Percentiles rank a stretch among this genome's conserved stretches.
phyloP scores from a whole-genome alignment of 2,329 filamentous ascomycete genomes.

The Botryotinia convoluta region DNA sequence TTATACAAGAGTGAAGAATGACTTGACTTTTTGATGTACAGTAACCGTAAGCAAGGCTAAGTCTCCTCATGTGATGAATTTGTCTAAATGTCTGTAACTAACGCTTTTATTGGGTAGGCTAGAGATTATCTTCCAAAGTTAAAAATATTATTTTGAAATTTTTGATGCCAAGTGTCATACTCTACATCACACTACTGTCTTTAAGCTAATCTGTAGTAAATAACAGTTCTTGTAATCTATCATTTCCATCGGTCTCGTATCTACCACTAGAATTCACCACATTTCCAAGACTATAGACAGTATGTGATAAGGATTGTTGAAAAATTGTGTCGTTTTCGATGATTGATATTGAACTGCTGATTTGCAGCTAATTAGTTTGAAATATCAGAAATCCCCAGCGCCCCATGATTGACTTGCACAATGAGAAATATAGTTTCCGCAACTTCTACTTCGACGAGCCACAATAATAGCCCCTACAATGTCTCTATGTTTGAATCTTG shows the following conservation, averaged over 20 bases:
- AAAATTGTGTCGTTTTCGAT: neutral
- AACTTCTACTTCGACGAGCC: neutral
- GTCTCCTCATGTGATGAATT: neutral
- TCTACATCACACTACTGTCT: neutral
- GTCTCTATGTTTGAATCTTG: neutral
- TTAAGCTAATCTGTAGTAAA: neutral
- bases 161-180: neutral
- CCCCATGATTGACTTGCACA: neutral
- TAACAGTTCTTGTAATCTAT: neutral
- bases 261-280: neutral
- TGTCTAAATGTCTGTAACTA: neutral
- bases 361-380: neutral
- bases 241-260: neutral
- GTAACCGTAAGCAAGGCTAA: neutral
- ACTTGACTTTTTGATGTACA: neutral
- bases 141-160: neutral
- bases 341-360: neutral
- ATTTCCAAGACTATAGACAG: neutral
- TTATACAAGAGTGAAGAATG: neutral
- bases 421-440: neutral
- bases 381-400: neutral
- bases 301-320: neutral
- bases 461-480: neutral
- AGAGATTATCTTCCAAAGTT: neutral
- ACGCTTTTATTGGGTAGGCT: neutral